Evolutionary conservation across 2,329 filamentous ascomycete genomes (phyloP), one percentile per base, ranked within the genome.

Genomic region (Hypocreales sp.): DNA sequence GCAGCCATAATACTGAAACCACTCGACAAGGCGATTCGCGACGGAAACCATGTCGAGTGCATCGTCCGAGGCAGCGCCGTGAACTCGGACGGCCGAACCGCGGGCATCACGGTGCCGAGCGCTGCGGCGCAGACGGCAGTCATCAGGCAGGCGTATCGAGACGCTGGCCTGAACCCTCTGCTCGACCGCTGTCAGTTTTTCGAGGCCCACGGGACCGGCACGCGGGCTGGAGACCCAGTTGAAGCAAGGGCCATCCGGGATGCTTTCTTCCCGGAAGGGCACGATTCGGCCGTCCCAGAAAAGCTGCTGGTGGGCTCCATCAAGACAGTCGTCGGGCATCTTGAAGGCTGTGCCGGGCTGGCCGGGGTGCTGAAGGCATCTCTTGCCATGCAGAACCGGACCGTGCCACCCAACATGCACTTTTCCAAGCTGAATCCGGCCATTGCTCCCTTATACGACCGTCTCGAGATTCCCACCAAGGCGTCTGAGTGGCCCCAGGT

Each of bases 1-100:
- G 58, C 53, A 1, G 44, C 49, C 0, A 36, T 69, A 0, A 40
- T 67, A 0, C 32, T 71, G 7, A 71, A 70, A 36, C 40, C 38
- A 2, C 44, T 67, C 5, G 46, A 37, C 9, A 35, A 48, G 2
- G 67, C 67, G 0, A 32, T 67, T 6, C 39, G 5, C 11, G 39
- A 49, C 30, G 39, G 41, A 9, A 39, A 48, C 22, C n/a, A 29
- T n/a, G 45, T 49, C n/a, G 28, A 39, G 7, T 31, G 31, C 21
- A 19, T 48, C 17, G 42, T 47, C 15, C 28, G 39, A 2, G 42
- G 31, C 8, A 43, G 36, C 2, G 42, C 28, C 4, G 25, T 40
- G 4, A 41, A 41, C 25, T 31, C 36, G 8, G 43, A 44, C n/a
- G 43, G 43, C 8, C 17, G 16, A 3, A 40, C 36, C 0, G 21